A percentile compares a stretch with the other conserved stretches of the same genome.
phyloP scores from a whole-genome alignment of 23 red algal species.

The Gracilaria vermiculophylla region DNA sequence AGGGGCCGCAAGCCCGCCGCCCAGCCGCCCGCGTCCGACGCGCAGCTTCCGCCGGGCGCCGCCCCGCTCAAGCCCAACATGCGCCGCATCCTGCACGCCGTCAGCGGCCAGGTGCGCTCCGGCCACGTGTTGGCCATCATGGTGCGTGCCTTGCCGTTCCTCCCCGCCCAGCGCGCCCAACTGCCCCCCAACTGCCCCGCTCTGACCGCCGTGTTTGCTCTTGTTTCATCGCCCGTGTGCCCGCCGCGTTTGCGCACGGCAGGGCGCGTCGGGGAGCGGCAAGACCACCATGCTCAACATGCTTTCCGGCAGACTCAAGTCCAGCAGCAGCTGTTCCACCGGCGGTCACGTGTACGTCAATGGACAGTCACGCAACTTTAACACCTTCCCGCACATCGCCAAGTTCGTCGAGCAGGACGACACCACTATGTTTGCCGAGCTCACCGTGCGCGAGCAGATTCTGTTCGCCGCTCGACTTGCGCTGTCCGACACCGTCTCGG shows the following conservation, averaged over 20 bases:
- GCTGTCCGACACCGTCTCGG: background rate
- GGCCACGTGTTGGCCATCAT: conserved; percentile 74
- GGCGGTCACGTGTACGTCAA: conserved; percentile 73
- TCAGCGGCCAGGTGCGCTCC: conserved; percentile 52
- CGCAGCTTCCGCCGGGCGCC: background rate
- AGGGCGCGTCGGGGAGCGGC: conserved; percentile 76
- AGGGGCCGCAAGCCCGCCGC: background rate
- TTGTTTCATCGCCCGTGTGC: background rate
- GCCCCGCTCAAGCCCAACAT: conserved; percentile 21
- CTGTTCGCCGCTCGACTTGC: conserved; percentile 64
- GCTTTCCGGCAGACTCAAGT: conserved; percentile 80
- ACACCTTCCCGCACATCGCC: conserved; percentile 58
- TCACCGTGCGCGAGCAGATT: conserved; percentile 91
- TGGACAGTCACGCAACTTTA: conserved; percentile 43
- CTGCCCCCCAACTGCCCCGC: too few species aligned
- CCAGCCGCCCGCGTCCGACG: background rate
- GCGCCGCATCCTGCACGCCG: conserved; percentile 42
- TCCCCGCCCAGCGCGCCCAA: too few species aligned
- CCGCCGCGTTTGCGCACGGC: background rate
- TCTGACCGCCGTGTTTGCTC: background rate
- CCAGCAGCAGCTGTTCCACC: conserved; percentile 25
- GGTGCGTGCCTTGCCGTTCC: background rate
- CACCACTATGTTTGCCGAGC: conserved; percentile 86
- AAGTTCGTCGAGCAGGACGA: conserved; percentile 88
- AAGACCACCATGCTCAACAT: conserved; percentile 91